These are phyloP conservation scores for Scolecobasidium constrictum DNA, from an alignment of 2,329 filamentous ascomycete species.

Conservation along the genomic window DNA sequence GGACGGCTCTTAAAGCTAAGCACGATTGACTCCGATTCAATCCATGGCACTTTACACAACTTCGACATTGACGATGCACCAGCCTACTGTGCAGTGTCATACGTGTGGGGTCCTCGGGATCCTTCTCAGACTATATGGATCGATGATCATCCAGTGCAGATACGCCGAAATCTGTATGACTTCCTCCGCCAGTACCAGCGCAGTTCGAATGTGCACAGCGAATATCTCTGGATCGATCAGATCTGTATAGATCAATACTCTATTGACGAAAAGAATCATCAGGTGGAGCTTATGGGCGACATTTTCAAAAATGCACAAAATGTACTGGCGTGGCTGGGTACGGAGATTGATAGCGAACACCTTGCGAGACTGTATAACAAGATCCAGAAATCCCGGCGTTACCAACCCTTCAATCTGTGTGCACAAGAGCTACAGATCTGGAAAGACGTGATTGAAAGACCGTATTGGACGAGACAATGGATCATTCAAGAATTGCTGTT, in stretches of 20 bases:
- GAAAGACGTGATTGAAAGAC: too few relatives aligned
- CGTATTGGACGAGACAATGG: not conserved
- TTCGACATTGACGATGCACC: too few relatives aligned
- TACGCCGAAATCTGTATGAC: not conserved
- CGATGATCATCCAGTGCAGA: not conserved
- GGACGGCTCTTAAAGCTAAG: too few relatives aligned
- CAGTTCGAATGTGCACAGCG: not conserved
- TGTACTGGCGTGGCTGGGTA: constrained; percentile 15
- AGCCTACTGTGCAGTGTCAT: too few relatives aligned
- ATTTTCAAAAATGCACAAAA: constrained; percentile 16
- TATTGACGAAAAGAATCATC: constrained; percentile 12
- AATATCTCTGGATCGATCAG: constrained; percentile 15
- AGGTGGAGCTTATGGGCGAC: constrained; percentile 15
- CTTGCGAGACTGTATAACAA: too few relatives aligned
- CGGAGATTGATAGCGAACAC: too few relatives aligned
- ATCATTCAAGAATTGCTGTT: not conserved
- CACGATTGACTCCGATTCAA: too few relatives aligned
- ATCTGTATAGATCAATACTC: constrained; percentile 18
- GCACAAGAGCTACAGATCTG: too few relatives aligned
- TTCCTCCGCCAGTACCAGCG: not conserved
- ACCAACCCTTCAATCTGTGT: too few relatives aligned
- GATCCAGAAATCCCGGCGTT: too few relatives aligned
- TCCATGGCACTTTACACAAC: too few relatives aligned
- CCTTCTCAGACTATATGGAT: not conserved
- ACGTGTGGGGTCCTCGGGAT: not conserved